Percentiles rank a stretch among this genome's conserved stretches.
phyloP scores from a whole-genome alignment of 164 flowering plant species.

The Stephania yunnanensis region DNA sequence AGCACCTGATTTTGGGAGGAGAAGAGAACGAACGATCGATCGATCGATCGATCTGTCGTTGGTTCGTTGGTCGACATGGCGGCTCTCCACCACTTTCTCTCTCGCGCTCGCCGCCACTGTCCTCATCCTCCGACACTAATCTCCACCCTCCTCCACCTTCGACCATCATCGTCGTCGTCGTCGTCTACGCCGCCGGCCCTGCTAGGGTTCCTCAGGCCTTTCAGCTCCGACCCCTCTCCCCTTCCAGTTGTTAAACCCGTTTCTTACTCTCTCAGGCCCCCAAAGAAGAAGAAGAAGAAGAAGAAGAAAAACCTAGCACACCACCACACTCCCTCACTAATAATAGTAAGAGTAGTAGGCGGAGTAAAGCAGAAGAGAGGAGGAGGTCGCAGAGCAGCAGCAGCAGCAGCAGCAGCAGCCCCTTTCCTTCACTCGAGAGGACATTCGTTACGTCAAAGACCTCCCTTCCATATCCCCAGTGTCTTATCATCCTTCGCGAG shows the following conservation, averaged over 20 bases:
- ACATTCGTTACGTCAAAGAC: constrained; percentile 64
- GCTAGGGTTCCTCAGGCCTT: constrained; percentile 16
- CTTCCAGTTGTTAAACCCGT: constrained; percentile 30
- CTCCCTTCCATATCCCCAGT: constrained; percentile 49
- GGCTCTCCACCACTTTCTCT: constrained; percentile 30
- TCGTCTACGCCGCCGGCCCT: constrained; percentile 5
- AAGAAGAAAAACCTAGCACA: constrained; percentile 8
- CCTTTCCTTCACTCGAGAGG: constrained; percentile 56
- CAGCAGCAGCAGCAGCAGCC: constrained; percentile 14
- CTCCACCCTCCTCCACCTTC: constrained; percentile 14
- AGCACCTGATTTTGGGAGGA: too few relatives aligned
- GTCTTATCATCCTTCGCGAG: constrained; percentile 51
- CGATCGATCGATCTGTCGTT: too few relatives aligned
- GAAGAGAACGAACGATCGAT: too few relatives aligned
- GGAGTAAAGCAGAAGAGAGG: not conserved
- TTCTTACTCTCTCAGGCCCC: constrained; percentile 58
- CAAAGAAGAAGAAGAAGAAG: constrained; percentile 18
- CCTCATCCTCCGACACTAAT: constrained; percentile 10
- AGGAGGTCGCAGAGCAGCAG: not conserved
- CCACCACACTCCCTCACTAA: not conserved
- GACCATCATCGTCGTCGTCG: not conserved
- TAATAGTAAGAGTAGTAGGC: too few relatives aligned
- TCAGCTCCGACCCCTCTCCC: constrained; percentile 14
- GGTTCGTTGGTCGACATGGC: constrained; percentile 25
- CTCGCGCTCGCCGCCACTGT: constrained; percentile 37